phyloP scores from a whole-genome alignment of 2,329 filamentous ascomycete species.

The Fusarium nematophilum region DNA sequence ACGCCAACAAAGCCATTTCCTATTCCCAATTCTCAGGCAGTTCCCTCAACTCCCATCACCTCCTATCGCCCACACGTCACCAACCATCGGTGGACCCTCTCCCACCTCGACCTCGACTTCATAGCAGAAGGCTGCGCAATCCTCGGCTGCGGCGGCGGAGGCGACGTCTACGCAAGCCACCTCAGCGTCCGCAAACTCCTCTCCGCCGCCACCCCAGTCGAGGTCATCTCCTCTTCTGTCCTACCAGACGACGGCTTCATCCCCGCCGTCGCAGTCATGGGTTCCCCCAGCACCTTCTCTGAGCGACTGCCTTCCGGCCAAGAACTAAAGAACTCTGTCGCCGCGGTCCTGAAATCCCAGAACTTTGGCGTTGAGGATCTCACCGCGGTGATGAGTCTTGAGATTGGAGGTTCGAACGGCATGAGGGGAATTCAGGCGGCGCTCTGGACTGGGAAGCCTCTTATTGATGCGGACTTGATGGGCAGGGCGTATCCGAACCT shows the following conservation, averaged over 20 bases:
- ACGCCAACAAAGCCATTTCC: too few species aligned
- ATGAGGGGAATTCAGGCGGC: slow-evolving; percentile 18
- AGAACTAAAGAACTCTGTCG: slow-evolving; percentile 18
- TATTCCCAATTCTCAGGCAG: too few species aligned
- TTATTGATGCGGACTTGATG: slow-evolving; percentile 31
- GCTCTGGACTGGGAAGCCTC: neutral
- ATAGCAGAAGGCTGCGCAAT: slow-evolving; percentile 60
- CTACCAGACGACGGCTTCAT: slow-evolving; percentile 6
- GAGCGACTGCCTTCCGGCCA: slow-evolving; percentile 15
- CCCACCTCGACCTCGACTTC: slow-evolving; percentile 57
- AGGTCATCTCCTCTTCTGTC: neutral
- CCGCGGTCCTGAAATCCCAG: slow-evolving; percentile 1
- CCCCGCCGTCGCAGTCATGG: slow-evolving; percentile 8
- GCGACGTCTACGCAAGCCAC: slow-evolving; percentile 11
- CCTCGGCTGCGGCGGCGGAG: slow-evolving; percentile 59
- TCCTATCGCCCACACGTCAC: too few species aligned
- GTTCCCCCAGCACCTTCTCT: slow-evolving; percentile 20
- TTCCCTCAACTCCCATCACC: too few species aligned
- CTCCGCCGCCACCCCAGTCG: neutral
- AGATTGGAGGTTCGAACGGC: slow-evolving; percentile 31
- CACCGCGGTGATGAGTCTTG: slow-evolving; percentile 21
- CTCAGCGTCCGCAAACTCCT: slow-evolving; percentile 11
- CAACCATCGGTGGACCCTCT: slow-evolving; percentile 56
- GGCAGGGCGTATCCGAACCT: slow-evolving; percentile 27
- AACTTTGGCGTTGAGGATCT: neutral